Evolutionary conservation across 345 rosid species (phyloP).

Genomic region (Dimocarpus longan): DNA sequence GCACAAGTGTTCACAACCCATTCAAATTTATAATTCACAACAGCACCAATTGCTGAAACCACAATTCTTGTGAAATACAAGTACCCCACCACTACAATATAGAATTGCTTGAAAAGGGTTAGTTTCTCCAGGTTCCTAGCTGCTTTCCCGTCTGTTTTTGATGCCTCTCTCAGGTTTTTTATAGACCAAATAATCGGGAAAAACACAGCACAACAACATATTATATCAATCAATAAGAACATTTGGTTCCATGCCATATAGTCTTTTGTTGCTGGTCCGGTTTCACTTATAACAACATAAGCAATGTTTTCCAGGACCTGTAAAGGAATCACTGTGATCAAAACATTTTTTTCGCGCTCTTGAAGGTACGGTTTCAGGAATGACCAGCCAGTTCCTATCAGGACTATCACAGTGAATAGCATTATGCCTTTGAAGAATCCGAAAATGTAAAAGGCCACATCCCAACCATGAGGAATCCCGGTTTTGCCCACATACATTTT

Average conservation of each 20-base stretch:
- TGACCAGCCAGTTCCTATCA: conserved; percentile 67
- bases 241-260: conserved; percentile 55
- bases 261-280: conserved; percentile 53
- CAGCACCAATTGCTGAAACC: conserved; percentile 38
- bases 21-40: conserved; percentile 39
- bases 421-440: conserved; percentile 61
- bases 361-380: conserved; percentile 57
- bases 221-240: conserved; percentile 47
- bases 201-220: conserved; percentile 56
- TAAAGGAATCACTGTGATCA: conserved; percentile 48
- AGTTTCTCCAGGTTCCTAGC: conserved; percentile 48
- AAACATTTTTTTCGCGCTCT: conserved; percentile 54
- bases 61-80: conserved; percentile 53
- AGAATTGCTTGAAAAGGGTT: conserved; percentile 57
- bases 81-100: conserved; percentile 43
- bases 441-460: conserved; percentile 53
- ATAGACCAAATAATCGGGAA: conserved; percentile 67
- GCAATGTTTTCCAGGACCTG: conserved; percentile 62
- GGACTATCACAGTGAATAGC: conserved; percentile 54
- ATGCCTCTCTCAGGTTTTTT: conserved; percentile 44
- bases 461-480: conserved; percentile 70
- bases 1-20: conserved; percentile 36
- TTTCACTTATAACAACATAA: conserved; percentile 42
- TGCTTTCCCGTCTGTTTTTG: conserved; percentile 50
- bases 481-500: conserved; percentile 37